phyloP scores from a whole-genome alignment of 345 rosid genomes.

The Populus davidiana region DNA sequence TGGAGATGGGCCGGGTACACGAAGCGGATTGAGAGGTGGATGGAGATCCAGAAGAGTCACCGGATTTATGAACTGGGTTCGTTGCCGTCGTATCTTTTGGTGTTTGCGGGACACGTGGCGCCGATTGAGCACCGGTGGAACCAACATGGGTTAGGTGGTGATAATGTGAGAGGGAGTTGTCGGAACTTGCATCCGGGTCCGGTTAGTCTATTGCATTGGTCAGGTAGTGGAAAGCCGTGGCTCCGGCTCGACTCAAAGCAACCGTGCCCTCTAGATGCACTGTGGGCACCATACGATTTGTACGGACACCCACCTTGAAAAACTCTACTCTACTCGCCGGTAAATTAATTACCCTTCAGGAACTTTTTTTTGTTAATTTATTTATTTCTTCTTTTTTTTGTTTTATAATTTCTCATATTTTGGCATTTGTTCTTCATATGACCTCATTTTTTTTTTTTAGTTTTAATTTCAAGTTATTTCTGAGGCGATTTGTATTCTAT shows the following conservation, averaged over 20 bases:
- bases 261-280: conserved; percentile 77
- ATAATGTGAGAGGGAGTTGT: conserved; percentile 86
- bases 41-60: conserved; percentile 86
- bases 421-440: conserved; percentile 1
- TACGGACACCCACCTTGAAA: conserved; percentile 41
- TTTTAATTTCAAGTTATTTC: conserved; percentile 21
- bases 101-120: conserved; percentile 83
- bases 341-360: conserved; percentile 18
- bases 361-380: conserved; percentile 7
- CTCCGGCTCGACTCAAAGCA: conserved; percentile 70
- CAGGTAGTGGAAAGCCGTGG: conserved; percentile 99
- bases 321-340: conserved; percentile 15
- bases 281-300: conserved; percentile 89
- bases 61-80: conserved; percentile 94
- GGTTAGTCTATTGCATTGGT: conserved; percentile 94
- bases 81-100: conserved; percentile 80
- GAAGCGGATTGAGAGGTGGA: conserved; percentile 83
- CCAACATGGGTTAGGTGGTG: conserved; percentile 95
- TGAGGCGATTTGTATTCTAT: conserved; percentile 38
- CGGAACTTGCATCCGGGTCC: conserved; percentile 90
- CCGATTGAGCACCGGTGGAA: conserved; percentile 96
- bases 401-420: conserved; percentile 7
- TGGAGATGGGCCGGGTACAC: conserved; percentile 81
- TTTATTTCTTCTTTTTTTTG: not conserved
- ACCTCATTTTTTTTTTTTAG: conserved; percentile 5